Conservation (phyloP, 83 land plant genomes). For the Picea engelmannii region DNA sequence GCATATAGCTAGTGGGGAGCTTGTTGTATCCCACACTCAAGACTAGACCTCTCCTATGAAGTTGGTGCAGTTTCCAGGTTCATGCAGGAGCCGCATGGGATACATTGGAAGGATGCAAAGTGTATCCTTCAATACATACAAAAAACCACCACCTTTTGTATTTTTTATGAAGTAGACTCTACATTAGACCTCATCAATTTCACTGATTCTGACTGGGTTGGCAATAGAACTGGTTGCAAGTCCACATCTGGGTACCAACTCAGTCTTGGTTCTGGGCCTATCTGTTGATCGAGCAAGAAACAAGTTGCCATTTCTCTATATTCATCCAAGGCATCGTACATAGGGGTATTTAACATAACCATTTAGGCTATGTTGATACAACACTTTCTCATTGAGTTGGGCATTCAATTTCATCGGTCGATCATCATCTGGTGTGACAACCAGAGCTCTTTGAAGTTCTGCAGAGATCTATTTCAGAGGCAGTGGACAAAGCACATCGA, state of each 20-base stretch:
- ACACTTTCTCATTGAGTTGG: not conserved
- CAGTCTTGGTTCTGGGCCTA: not conserved
- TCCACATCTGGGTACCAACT: not conserved
- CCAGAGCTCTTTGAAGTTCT: not conserved
- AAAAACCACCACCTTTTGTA: not conserved
- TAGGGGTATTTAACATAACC: not conserved
- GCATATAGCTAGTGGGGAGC: too few species aligned
- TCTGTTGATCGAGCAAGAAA: not conserved
- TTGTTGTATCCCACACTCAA: too few species aligned
- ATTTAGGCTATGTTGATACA: not conserved
- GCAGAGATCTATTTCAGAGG: not conserved
- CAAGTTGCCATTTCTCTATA: not conserved
- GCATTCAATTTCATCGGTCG: not conserved
- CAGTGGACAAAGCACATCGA: not conserved
- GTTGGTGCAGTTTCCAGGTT: not conserved
- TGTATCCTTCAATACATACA: not conserved
- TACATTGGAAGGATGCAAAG: not conserved
- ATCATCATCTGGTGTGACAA: not conserved
- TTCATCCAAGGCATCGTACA: not conserved
- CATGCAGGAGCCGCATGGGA: not conserved
- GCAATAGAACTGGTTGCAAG: too few species aligned
- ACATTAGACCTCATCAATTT: not conserved
- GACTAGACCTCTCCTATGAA: too few species aligned
- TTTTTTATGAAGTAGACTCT: not conserved
- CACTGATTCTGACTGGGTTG: too few species aligned